phyloP scores from a whole-genome alignment of 306 rosid species.

The Corylus heterophylla region DNA sequence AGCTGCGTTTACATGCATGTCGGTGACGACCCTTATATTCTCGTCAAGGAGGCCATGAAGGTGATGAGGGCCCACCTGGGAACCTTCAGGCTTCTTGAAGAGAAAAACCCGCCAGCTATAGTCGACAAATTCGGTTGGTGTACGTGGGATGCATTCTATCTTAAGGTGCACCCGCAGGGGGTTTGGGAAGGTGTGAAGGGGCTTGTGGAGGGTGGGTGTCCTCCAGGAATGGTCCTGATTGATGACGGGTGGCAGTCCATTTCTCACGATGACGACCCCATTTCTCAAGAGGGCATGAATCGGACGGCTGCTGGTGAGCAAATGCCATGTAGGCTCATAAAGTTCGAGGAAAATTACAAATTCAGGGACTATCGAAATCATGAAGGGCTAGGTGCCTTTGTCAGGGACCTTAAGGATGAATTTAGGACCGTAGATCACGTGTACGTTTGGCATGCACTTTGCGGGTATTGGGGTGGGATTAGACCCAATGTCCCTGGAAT shows the following conservation, averaged over 20 bases:
- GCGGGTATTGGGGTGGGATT: conserved; percentile 81
- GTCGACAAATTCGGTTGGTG: conserved; percentile 81
- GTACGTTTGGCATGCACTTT: conserved; percentile 74
- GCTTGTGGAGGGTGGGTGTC: conserved; percentile 61
- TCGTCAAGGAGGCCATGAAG: conserved; percentile 48
- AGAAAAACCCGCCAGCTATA: conserved; percentile 52
- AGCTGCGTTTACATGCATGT: conserved; percentile 57
- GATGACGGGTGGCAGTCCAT: conserved; percentile 82
- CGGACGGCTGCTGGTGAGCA: conserved; percentile 54
- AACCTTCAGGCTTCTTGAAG: conserved; percentile 58
- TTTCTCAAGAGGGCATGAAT: conserved; percentile 27
- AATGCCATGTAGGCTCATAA: conserved; percentile 50
- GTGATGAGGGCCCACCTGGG: conserved; percentile 51
- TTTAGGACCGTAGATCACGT: conserved; percentile 52
- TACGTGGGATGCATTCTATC: conserved; percentile 84
- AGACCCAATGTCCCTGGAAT: conserved; percentile 43
- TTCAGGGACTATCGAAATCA: conserved; percentile 41
- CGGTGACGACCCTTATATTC: conserved; percentile 46
- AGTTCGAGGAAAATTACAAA: conserved; percentile 55
- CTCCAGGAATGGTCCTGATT: conserved; percentile 58
- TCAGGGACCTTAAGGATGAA: conserved; percentile 63
- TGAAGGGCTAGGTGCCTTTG: conserved; percentile 55
- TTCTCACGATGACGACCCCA: conserved; percentile 43
- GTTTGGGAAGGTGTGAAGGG: conserved; percentile 51
- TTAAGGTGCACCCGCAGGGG: conserved; percentile 58